Evolutionary conservation across 352 stramenopile species (phyloP), one percentile per base, ranked within the genome.

Genomic region (Phytophthora cryptogea): DNA sequence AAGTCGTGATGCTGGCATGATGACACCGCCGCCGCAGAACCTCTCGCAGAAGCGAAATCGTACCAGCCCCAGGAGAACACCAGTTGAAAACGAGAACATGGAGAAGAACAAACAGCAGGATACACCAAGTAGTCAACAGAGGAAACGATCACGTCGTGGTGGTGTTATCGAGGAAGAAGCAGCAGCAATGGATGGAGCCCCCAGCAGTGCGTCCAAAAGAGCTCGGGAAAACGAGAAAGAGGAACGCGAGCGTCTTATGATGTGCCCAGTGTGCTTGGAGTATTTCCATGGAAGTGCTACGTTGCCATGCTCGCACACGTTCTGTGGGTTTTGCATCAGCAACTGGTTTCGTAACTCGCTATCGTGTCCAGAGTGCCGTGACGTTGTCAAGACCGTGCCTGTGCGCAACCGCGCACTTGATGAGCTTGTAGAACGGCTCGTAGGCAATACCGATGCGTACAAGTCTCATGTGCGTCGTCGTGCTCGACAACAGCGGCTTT

Each of bases 341-440:
- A 83, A 76, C 43, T 95, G 86, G 86, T 90, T 95, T 64, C 79
- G 82, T 26, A 65, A 70, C 27, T 87, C 82, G 23, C 65, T 95
- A 23, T 89, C 82, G 13, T 95, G 86, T 33, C 86, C 86, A 27
- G 77, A 91, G 52, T 95, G 86, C 59, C 86, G 86, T 30, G 54
- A 79, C 2, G 44, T 70, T 40, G 83, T 95, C 35, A 78, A 78
- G 53, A 72, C 73, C 1, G 46, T 92, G 39, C 86, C 86, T 2
- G 83, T 95, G 33, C 86, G 83, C 26, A 95, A 92, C 40, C 82
- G 86, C 13, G 83, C 86, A 9, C 68, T 95, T 5, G 86, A 95
- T 60, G 82, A 91, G n/a, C 69, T 95, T 7, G 79, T 92, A 26
- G 60, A 79, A 36, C 70, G 78, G 7, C 51, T 95, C 30, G 80